A percentile compares a stretch with the other conserved stretches of the same genome.
phyloP scores from a whole-genome alignment of 257 asterid genomes.

The Salvia rosmarinus region DNA sequence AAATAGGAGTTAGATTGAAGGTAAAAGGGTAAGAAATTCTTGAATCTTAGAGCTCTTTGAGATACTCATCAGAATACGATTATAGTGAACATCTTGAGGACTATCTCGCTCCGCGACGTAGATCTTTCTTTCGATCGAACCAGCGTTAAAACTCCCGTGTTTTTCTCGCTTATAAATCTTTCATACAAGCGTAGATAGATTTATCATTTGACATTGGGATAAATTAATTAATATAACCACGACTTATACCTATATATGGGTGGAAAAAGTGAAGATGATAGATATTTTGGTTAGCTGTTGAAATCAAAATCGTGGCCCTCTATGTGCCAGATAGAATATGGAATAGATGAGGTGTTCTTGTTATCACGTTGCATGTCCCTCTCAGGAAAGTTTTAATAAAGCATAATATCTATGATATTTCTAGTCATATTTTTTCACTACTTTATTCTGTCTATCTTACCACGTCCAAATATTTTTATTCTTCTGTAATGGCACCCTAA shows the following conservation, averaged over 20 bases:
- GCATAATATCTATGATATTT: background rate
- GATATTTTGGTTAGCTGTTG: background rate
- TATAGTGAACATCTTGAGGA: too few relatives aligned
- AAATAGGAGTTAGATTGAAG: too few relatives aligned
- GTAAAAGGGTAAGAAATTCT: too few relatives aligned
- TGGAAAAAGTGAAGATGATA: background rate
- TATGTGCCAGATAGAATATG: background rate
- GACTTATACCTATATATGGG: background rate
- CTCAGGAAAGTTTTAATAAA: background rate
- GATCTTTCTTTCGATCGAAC: too few relatives aligned
- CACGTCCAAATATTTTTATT: too few relatives aligned
- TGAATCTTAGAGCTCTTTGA: too few relatives aligned
- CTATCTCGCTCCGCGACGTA: too few relatives aligned
- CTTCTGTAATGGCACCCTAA: too few relatives aligned
- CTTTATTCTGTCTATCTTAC: background rate
- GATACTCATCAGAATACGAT: too few relatives aligned
- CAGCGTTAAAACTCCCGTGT: too few relatives aligned
- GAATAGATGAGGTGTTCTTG: conserved; percentile 3
- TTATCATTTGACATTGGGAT: background rate
- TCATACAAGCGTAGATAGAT: too few relatives aligned
- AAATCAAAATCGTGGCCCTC: background rate
- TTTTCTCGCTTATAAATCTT: too few relatives aligned
- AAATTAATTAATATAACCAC: background rate
- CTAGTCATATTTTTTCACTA: background rate
- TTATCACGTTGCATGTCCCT: background rate